Percentiles rank a stretch among this genome's conserved stretches.
Evolutionary conservation across 116 monocot genomes (phyloP).

Genomic region (Papilionanthe hybrid): DNA sequence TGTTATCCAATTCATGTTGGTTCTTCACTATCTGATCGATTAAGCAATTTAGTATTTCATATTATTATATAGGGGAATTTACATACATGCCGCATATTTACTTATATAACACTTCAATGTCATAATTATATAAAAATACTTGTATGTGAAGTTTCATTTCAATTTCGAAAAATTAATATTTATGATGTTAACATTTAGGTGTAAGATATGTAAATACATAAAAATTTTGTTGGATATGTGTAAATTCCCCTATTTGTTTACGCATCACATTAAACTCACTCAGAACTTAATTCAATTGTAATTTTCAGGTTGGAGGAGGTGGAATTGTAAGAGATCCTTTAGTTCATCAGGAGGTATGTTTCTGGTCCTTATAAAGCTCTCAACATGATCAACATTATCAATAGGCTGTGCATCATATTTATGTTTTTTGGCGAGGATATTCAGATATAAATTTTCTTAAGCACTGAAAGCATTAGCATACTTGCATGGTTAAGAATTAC

Average conservation of each 20-base stretch:
- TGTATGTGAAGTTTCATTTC: too few relatives aligned
- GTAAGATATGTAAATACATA: too few relatives aligned
- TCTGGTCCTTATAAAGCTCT: neutral
- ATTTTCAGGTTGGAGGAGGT: slow-evolving; percentile 81
- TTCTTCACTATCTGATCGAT: neutral
- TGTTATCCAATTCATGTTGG: neutral
- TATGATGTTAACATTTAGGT: too few relatives aligned
- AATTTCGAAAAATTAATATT: too few relatives aligned
- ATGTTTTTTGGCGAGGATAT: neutral
- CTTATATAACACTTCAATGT: too few relatives aligned
- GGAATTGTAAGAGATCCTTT: slow-evolving; percentile 94
- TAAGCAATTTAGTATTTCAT: neutral
- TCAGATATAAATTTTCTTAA: too few relatives aligned
- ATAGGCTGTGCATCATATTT: neutral
- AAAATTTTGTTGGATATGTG: too few relatives aligned
- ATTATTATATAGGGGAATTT: too few relatives aligned
- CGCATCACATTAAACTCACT: neutral
- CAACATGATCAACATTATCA: neutral
- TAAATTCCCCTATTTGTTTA: neutral
- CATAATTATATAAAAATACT: too few relatives aligned
- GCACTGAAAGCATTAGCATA: too few relatives aligned
- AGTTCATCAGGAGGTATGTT: slow-evolving; percentile 86
- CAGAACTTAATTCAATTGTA: neutral
- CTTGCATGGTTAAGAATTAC: too few relatives aligned
- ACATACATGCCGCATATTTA: too few relatives aligned